These are phyloP conservation scores for Geopyxis carbonaria DNA, from an alignment of 495 filamentous ascomycete species.

Conservation along the genomic window DNA sequence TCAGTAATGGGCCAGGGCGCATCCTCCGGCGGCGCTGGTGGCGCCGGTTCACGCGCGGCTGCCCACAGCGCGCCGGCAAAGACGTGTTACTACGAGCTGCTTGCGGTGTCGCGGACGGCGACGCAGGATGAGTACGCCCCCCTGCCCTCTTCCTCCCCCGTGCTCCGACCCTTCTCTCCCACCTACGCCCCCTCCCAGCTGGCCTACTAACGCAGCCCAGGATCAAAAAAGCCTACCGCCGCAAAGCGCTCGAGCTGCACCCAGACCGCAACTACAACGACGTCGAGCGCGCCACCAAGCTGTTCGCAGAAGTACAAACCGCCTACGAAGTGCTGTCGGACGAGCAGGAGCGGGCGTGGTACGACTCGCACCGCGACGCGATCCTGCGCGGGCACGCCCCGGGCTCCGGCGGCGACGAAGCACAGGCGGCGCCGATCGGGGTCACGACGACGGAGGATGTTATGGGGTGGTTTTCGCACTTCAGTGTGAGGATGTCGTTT, in stretches of 20 bases:
- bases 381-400: slow-evolving; percentile 46
- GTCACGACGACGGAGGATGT: slow-evolving; percentile 26
- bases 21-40: not conserved
- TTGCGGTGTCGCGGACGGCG: slow-evolving; percentile 53
- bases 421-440: slow-evolving; percentile 29
- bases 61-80: slow-evolving; percentile 30
- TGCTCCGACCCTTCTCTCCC: slow-evolving; percentile 1
- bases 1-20: slow-evolving; percentile 4
- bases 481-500: slow-evolving; percentile 43
- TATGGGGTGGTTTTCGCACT: slow-evolving; percentile 22
- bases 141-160: not conserved
- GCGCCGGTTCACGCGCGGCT: not conserved
- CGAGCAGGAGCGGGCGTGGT: slow-evolving; percentile 90
- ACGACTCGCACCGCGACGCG: slow-evolving; percentile 79
- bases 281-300: slow-evolving; percentile 58
- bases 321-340: slow-evolving; percentile 94
- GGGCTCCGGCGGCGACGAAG: slow-evolving; percentile 5
- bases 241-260: slow-evolving; percentile 80
- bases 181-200: not conserved
- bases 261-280: slow-evolving; percentile 89
- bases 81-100: slow-evolving; percentile 81
- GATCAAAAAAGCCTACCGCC: slow-evolving; percentile 84
- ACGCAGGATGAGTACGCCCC: slow-evolving; percentile 59
- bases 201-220: slow-evolving; percentile 28
- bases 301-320: slow-evolving; percentile 80